Evolutionary conservation across 768 basidiomycete species (phyloP), one percentile per base, ranked within the genome.

Genomic region (Russula sp.): DNA sequence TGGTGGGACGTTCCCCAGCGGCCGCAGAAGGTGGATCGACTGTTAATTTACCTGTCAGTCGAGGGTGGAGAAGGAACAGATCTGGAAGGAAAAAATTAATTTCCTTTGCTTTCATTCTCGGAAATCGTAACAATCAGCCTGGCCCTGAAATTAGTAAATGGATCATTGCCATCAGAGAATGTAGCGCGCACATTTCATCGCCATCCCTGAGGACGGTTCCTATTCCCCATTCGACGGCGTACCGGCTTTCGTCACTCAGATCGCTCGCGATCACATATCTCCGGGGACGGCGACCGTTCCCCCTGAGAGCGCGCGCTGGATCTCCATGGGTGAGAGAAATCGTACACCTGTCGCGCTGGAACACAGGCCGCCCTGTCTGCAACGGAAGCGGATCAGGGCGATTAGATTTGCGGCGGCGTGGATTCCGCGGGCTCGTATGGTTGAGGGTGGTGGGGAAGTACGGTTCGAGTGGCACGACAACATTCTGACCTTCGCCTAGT

Each of bases 151-250:
- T 55, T 57, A 68, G 47, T 51, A 35, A 45, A 49, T 44, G 34
- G 51, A 45, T 32, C 45, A 47, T 34, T 18, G 27, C 5, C 31
- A 54, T 18, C 35, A 11, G 18, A 27, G 9, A n/a, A 14, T 7
- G 6, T 55, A 20, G 72, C 78, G 59, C 59, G 57, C 58, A 84
- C 86, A 94, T 77, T 75, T 95, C 91, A 70, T 99, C 97, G 2
- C 96, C 96, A 74, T 98, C 94, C 65, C 94, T 78, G 64, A 97
- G 77, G 2, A 98, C 96, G 0, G 96, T 98, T 2, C 95, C 96
- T 59, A 98, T 95, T 10, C 91, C 93, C 97, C 96, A 99, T 73
- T 98, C 95, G 6, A 98, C 84, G 0, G 97, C 97, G 73, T 95
- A 99, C 39, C 88, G 80, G 74, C 86, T 88, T 76, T 99, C 96